A percentile compares a stretch with the other conserved stretches of the same genome.
Evolutionary conservation across 768 basidiomycete genomes (phyloP).

Genomic region (Podaxis sp.): DNA sequence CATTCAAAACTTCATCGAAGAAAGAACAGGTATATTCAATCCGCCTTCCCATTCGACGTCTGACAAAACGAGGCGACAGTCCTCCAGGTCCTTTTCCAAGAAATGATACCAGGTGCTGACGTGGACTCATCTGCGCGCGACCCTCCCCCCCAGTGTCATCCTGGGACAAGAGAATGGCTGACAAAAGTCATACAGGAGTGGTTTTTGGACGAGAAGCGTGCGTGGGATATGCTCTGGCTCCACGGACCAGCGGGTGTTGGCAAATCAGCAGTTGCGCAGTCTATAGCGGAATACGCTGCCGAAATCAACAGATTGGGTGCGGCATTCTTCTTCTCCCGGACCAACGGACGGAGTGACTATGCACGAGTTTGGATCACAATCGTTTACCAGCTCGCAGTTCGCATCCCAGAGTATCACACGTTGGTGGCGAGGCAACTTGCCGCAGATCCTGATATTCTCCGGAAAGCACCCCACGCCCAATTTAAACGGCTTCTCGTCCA

Average conservation of each 20-base stretch:
- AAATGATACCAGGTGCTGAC: background rate
- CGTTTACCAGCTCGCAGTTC: background rate
- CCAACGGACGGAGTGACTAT: background rate
- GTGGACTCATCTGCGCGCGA: background rate
- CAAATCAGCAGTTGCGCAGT: background rate
- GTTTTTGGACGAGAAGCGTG: background rate
- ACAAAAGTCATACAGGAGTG: background rate
- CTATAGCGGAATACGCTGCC: background rate
- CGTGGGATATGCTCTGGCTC: background rate
- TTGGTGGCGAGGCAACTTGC: background rate
- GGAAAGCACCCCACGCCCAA: background rate
- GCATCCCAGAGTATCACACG: background rate
- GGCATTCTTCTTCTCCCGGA: background rate
- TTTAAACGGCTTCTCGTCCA: slow-evolving; percentile 2
- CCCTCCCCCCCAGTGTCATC: slow-evolving; percentile 6
- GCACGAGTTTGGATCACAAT: background rate
- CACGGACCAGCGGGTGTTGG: background rate
- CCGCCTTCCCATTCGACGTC: background rate
- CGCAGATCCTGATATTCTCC: background rate
- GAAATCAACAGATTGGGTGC: background rate
- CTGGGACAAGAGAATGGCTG: slow-evolving; percentile 4
- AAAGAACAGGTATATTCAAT: background rate
- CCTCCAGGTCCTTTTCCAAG: background rate
- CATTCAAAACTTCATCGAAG: background rate
- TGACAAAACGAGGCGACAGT: background rate